Conservation (phyloP, 2,329 filamentous ascomycete species). For the Sporothrix mexicana region DNA sequence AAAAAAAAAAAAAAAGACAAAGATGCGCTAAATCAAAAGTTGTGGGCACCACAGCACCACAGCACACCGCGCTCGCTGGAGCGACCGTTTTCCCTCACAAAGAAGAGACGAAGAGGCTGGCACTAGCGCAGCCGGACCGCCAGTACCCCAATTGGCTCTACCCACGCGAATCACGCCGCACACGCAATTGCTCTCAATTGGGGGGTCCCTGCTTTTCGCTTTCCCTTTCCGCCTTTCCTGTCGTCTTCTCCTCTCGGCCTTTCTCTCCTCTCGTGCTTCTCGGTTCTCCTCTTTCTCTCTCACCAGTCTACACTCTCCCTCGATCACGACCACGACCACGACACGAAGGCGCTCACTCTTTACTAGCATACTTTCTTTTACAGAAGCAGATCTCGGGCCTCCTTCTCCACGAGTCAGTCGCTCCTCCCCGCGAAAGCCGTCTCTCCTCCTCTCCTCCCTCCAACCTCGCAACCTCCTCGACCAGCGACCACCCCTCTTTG, state of each 20-base stretch:
- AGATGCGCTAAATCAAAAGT: not conserved
- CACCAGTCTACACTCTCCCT: not conserved
- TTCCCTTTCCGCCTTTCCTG: not conserved
- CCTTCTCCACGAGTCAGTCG: not conserved
- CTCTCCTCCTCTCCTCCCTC: not conserved
- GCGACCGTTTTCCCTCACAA: no score
- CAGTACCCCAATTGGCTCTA: not conserved
- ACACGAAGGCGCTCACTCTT: not conserved
- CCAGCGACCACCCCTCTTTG: not conserved
- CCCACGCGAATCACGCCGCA: constrained; percentile 24
- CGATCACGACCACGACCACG: not conserved
- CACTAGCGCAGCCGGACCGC: not conserved
- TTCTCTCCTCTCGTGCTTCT: not conserved
- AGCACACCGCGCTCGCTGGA: not conserved
- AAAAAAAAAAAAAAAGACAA: not conserved
- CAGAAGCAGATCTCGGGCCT: not conserved
- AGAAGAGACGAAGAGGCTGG: constrained; percentile 4
- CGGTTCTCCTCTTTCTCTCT: not conserved
- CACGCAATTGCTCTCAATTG: constrained; percentile 22
- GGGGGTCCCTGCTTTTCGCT: constrained; percentile 12
- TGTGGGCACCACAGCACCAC: constrained; percentile 7
- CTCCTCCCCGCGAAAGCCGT: not conserved
- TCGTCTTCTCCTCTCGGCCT: not conserved
- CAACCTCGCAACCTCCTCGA: not conserved
- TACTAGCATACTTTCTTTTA: not conserved